Base-by-base conservation (phyloP, 2,329 filamentous ascomycete genomes). In the Cytospora leucostoma region DNA sequence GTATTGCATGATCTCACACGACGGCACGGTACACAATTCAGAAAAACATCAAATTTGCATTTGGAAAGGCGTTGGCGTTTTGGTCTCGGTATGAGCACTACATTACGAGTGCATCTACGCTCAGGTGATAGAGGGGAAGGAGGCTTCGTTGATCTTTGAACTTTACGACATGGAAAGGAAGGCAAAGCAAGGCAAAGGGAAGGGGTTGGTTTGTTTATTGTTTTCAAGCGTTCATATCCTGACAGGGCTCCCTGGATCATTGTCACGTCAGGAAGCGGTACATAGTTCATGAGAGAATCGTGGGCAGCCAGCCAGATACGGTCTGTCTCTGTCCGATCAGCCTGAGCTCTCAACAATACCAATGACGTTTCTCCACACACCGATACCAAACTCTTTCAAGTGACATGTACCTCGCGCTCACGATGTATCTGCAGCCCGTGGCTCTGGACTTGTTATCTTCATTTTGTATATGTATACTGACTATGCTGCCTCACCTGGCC, bases 21-120 rank as follows among this genome's bases (percentile, higher is more conserved):
- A 53, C 35, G 34, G 44, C 21, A 60, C 27, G 44, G 52, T 37
- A 47, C 5, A 35, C 10, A 38, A 44, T n/a, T 53, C 12, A 37
- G 40, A 27, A 38, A 61, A 57, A 33, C 40, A 33, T 34, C 27
- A 27, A 27, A 50, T 7, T 44, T 61, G 62, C 62, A 64, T 61
- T 40, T 21, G 53, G 51, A 40, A 34, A 47, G 62, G 62, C 62
- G 62, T 64, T 44, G 62, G 62, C 35, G 57, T 56, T 64, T 60
- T 21, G 32, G 56, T 15, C 33, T 49, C 37, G 49, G 13, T 55
- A 33, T 27, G 54, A 56, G 63, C 63, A 58, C 59, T 13, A 21
- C 33, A 32, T 51, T 13, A 21, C 33, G 32, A n/a, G 51, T 61
- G 59, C 59, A 55, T 33, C 51, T 19, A 38, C 15, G 51, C 51